Evolutionary conservation across 306 rosid species (phyloP).

Genomic region (Glycine soja): DNA sequence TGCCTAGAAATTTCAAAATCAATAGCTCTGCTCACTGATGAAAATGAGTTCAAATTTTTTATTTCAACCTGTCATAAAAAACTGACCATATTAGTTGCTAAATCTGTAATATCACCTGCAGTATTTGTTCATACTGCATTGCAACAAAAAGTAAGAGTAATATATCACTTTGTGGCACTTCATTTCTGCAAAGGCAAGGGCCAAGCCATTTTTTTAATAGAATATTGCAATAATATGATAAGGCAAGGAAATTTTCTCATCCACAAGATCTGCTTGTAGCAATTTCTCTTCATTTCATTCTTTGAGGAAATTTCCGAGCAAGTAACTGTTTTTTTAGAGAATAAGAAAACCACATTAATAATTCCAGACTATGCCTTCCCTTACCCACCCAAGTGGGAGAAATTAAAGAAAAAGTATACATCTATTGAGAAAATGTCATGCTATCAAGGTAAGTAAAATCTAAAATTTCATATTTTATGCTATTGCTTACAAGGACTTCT

Average conservation of each 20-base stretch:
- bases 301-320: conserved; percentile 14
- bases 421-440: not conserved
- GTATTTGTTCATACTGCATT: conserved; percentile 26
- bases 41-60: conserved; percentile 88
- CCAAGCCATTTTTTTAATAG: not conserved
- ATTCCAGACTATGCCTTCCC: conserved; percentile 19
- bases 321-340: not conserved
- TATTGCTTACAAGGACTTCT: not conserved
- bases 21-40: conserved; percentile 81
- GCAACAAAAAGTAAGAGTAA: not conserved
- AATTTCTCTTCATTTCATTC: not conserved
- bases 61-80: conserved; percentile 83
- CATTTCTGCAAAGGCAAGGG: not conserved
- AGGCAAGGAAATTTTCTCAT: conserved; percentile 13
- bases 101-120: not conserved
- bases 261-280: not conserved
- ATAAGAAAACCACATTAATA: not conserved
- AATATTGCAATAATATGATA: not conserved
- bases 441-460: not conserved
- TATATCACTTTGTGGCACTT: not conserved
- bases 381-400: not conserved
- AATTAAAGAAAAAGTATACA: not conserved
- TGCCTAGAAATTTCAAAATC: conserved; percentile 96
- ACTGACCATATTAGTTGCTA: conserved; percentile 38
- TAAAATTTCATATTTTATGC: not conserved